Evolutionary conservation across 2,329 filamentous ascomycete species (phyloP).

Genomic region (Verticillium dahliae): DNA sequence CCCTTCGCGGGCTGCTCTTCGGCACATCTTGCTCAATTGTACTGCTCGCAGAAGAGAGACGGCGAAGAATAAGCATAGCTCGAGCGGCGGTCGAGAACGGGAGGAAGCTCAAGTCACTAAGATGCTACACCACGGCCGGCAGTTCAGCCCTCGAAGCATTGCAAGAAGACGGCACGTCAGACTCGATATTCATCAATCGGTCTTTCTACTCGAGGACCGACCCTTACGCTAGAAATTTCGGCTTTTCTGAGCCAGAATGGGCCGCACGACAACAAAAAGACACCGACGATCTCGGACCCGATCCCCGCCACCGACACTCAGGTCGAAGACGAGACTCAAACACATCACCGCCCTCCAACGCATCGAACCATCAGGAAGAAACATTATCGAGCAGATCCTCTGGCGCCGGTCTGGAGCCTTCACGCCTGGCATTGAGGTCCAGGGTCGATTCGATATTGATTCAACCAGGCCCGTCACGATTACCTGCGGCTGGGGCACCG

Average conservation of each 20-base stretch:
- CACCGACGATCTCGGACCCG: constrained; percentile 2
- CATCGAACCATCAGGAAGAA: neutral
- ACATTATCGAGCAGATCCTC: neutral
- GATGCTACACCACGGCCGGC: constrained; percentile 17
- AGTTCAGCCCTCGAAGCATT: constrained; percentile 7
- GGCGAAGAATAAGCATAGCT: constrained; percentile 45
- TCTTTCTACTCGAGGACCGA: constrained; percentile 8
- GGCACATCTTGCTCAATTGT: constrained; percentile 52
- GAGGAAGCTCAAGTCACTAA: constrained; percentile 38
- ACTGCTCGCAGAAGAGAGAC: constrained; percentile 48
- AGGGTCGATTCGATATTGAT: neutral
- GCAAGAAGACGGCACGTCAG: constrained; percentile 16
- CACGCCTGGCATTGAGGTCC: neutral
- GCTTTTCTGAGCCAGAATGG: constrained; percentile 1
- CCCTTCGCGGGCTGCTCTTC: constrained; percentile 47
- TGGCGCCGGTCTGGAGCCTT: neutral
- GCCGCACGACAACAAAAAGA: neutral
- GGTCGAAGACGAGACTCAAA: neutral
- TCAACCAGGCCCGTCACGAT: neutral
- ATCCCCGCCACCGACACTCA: neutral
- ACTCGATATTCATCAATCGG: constrained; percentile 16
- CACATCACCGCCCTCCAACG: neutral
- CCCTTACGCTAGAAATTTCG: neutral
- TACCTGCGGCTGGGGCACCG: neutral
- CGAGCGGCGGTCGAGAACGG: constrained; percentile 45